phyloP scores from a whole-genome alignment of 768 basidiomycete genomes.

The Russula virescens region DNA sequence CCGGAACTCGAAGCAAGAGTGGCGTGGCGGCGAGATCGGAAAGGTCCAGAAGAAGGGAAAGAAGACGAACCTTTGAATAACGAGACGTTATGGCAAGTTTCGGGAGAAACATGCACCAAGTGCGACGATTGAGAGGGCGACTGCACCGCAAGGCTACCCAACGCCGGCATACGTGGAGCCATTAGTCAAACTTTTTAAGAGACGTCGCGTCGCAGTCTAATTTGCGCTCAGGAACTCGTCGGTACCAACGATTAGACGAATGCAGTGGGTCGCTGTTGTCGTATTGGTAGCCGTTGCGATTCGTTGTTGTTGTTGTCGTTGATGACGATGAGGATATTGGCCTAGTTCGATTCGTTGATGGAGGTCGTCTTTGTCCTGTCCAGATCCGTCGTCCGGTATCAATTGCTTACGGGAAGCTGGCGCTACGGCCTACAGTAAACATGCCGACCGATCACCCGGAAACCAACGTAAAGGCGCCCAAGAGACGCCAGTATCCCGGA shows the following conservation, averaged over 20 bases:
- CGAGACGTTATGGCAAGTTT: slow-evolving; percentile 69
- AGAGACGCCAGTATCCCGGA: slow-evolving; percentile 16
- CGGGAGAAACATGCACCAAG: slow-evolving; percentile 63
- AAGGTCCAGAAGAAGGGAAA: neutral
- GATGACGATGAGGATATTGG: no score
- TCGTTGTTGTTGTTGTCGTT: no score
- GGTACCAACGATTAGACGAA: neutral
- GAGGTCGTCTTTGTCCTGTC: no score
- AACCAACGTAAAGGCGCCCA: slow-evolving; percentile 7
- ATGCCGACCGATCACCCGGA: slow-evolving; percentile 22
- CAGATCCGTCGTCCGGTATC: slow-evolving; percentile 8
- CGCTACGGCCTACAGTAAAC: neutral
- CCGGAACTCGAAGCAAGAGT: neutral
- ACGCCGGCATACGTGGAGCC: slow-evolving; percentile 40
- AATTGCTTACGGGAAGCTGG: slow-evolving; percentile 21
- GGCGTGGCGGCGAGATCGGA: neutral
- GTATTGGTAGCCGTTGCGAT: no score
- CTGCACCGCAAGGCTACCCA: slow-evolving; percentile 68
- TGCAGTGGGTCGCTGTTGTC: neutral
- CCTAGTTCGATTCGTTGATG: no score
- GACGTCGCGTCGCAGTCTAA: neutral
- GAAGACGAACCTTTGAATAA: slow-evolving; percentile 61
- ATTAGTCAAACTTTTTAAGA: neutral
- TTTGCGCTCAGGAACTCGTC: slow-evolving; percentile 4
- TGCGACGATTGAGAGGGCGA: slow-evolving; percentile 54